Evolutionary conservation across 2,329 filamentous ascomycete genomes (phyloP).

Genomic region (Fusarium musae): DNA sequence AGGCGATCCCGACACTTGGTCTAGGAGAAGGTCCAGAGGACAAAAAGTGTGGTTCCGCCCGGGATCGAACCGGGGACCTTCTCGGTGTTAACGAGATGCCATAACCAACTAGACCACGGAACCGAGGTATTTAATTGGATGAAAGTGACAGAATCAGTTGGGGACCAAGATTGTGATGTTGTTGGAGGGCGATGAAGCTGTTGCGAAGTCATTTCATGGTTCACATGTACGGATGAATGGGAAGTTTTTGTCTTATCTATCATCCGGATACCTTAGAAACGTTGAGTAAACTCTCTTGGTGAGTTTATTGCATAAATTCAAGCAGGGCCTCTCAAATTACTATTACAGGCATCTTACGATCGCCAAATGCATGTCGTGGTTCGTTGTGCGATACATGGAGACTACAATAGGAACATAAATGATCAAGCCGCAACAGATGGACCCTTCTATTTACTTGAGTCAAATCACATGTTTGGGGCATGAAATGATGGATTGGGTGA

Average conservation of each 20-base stretch:
- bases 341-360: too few relatives aligned
- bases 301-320: neutral
- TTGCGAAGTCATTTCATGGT: neutral
- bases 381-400: neutral
- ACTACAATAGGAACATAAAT: neutral
- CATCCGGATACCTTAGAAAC: too few relatives aligned
- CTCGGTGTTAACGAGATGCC: conserved; percentile 23
- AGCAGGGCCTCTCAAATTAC: neutral
- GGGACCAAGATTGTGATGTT: neutral
- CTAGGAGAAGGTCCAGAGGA: too few relatives aligned
- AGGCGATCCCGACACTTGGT: neutral
- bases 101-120: conserved; percentile 25
- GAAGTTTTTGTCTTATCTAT: neutral
- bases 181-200: neutral
- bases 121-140: conserved; percentile 1
- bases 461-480: neutral
- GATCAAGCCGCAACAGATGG: neutral
- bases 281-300: neutral
- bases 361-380: neutral
- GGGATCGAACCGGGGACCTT: conserved; percentile 24
- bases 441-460: neutral
- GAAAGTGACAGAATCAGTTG: accelerated
- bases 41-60: conserved; percentile 12
- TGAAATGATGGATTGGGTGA: neutral
- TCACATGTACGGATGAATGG: neutral